A percentile compares a stretch with the other conserved stretches of the same genome.
These are phyloP conservation scores for Saksenaea oblongispora DNA, from an alignment of 371 early-diverging fungal species.

Conservation along the genomic window DNA sequence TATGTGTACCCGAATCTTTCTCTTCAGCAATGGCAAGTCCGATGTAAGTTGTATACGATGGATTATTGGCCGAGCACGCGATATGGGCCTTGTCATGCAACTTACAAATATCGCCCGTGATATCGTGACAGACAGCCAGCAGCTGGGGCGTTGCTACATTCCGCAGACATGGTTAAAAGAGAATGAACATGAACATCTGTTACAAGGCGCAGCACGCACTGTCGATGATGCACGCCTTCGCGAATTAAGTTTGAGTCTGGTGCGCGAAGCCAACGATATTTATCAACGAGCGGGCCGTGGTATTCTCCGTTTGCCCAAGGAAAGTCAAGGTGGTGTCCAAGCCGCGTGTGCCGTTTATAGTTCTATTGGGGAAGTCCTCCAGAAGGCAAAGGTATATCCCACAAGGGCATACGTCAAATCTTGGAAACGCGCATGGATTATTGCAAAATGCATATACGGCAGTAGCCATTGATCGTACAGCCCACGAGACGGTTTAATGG, in stretches of 20 bases:
- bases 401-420: conserved; percentile 30
- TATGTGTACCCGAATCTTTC: conserved; percentile 45
- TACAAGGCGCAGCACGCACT: conserved; percentile 24
- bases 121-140: conserved; percentile 57
- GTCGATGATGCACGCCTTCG: conserved; percentile 26
- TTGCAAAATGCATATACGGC: conserved; percentile 28
- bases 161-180: conserved; percentile 39
- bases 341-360: conserved; percentile 56
- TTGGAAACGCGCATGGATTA: conserved; percentile 21
- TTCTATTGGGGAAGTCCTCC: conserved; percentile 41
- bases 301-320: conserved; percentile 36
- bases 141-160: conserved; percentile 52
- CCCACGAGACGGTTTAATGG: conserved; percentile 13
- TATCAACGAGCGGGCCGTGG: conserved; percentile 31
- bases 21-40: conserved; percentile 1
- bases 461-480: neutral
- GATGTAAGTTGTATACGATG: conserved; percentile 11
- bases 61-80: conserved; percentile 44
- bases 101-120: conserved; percentile 64
- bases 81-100: conserved; percentile 64
- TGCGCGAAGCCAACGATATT: conserved; percentile 27
- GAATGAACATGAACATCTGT: conserved; percentile 14
- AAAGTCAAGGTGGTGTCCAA: conserved; percentile 44
- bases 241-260: conserved; percentile 20
- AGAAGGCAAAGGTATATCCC: conserved; percentile 31